phyloP scores from a whole-genome alignment of 176 grass and related monocot genomes.

The Dendrocalamus sinicus region DNA sequence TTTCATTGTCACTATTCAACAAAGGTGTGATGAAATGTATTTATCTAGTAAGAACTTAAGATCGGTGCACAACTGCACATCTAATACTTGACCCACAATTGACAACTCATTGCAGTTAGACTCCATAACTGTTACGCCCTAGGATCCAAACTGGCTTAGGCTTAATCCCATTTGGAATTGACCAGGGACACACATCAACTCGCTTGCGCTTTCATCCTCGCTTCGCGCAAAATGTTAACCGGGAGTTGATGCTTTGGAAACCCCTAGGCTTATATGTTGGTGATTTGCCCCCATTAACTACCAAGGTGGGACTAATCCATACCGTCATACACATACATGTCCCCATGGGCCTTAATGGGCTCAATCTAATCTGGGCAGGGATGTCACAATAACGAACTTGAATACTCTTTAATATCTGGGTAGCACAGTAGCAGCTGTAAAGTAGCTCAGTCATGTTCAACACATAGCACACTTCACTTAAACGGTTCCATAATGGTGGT shows the following conservation, averaged over 20 bases:
- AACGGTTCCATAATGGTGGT: not conserved
- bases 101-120: slow-evolving; percentile 6
- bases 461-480: not conserved
- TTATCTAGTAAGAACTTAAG: slow-evolving; percentile 18
- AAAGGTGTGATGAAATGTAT: slow-evolving; percentile 13
- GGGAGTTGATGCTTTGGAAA: not conserved
- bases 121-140: not conserved
- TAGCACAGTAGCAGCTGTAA: slow-evolving; percentile 9
- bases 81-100: slow-evolving; percentile 25
- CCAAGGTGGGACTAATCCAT: not conserved
- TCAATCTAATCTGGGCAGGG: not conserved
- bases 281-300: not conserved
- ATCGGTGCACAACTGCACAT: not conserved
- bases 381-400: not conserved
- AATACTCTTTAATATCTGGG: slow-evolving; percentile 8
- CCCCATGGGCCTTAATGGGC: not conserved
- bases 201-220: not conserved
- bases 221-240: not conserved
- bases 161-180: not conserved
- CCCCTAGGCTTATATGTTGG: not conserved
- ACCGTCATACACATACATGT: not conserved
- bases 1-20: slow-evolving; percentile 14
- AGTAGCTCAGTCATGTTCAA: slow-evolving; percentile 16
- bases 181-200: not conserved
- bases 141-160: not conserved